Conservation (phyloP, 208 protist species). For the Entamoeba nuttalli region DNA sequence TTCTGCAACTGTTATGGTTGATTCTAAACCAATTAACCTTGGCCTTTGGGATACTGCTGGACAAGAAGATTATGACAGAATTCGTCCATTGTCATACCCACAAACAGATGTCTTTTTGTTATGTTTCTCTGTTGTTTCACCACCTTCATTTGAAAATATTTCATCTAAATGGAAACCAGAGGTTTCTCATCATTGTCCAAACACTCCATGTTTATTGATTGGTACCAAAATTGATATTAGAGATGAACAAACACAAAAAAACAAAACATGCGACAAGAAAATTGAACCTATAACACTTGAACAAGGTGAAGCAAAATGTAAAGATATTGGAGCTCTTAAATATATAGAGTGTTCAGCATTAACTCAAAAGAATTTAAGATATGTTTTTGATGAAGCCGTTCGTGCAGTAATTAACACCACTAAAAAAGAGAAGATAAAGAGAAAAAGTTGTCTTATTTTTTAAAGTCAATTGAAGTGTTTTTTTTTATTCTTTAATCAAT, state of each 20-base stretch:
- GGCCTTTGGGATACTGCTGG: conserved; percentile 38
- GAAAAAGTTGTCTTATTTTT: too few relatives aligned
- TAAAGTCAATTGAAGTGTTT: too few relatives aligned
- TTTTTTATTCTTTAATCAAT: too few relatives aligned
- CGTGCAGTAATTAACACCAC: conserved; percentile 10
- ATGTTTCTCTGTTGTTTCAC: conserved; percentile 54
- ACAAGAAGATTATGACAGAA: conserved; percentile 47
- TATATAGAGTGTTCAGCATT: conserved; percentile 71
- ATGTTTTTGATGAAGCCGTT: conserved; percentile 61
- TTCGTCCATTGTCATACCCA: conserved; percentile 46
- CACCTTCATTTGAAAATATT: conserved; percentile 55
- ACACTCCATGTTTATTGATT: conserved; percentile 40
- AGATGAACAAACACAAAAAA: conserved; percentile 29
- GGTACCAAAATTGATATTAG: conserved; percentile 47
- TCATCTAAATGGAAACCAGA: conserved; percentile 37
- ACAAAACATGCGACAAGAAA: not conserved
- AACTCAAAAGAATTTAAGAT: conserved; percentile 56
- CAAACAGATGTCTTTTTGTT: conserved; percentile 50
- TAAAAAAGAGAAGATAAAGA: too few relatives aligned
- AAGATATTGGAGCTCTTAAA: conserved; percentile 51
- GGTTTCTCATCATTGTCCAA: conserved; percentile 16
- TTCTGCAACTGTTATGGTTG: conserved; percentile 10
- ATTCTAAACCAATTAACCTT: not conserved
- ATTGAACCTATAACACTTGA: conserved; percentile 27
- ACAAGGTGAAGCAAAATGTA: conserved; percentile 38